These are phyloP conservation scores for Gnomoniopsis sp. DNA, from an alignment of 2,329 filamentous ascomycete genomes.

Conservation along the genomic window DNA sequence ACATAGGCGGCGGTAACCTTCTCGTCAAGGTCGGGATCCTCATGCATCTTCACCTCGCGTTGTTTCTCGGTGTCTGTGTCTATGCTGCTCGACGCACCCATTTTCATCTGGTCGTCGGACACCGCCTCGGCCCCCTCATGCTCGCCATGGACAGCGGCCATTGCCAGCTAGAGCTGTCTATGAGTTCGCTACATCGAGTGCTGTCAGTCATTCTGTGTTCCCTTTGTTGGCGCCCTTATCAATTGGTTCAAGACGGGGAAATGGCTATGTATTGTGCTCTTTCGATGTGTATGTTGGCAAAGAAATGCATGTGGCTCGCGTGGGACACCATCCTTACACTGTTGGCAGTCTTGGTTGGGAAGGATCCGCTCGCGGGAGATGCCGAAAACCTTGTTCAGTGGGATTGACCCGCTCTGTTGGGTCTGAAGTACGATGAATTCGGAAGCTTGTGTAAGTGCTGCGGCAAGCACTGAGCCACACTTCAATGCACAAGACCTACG, in stretches of 20 bases:
- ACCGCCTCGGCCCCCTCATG: not conserved
- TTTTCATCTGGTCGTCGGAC: conserved; percentile 3
- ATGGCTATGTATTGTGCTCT: too few species aligned
- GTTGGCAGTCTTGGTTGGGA: too few species aligned
- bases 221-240: not conserved
- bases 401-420: too few species aligned
- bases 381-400: too few species aligned
- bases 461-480: too few species aligned
- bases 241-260: not conserved
- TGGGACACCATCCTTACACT: too few species aligned
- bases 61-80: conserved; percentile 4
- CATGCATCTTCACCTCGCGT: not conserved
- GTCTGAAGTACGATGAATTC: too few species aligned
- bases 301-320: not conserved
- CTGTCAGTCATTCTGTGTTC: conserved; percentile 2
- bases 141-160: conserved; percentile 7
- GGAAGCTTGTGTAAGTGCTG: too few species aligned
- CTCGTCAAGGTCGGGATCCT: conserved; percentile 14
- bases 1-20: conserved; percentile 33
- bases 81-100: not conserved
- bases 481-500: too few species aligned
- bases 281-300: not conserved
- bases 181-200: not conserved
- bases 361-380: too few species aligned
- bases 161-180: not conserved